Conservation (phyloP, 1,139 yeast genomes). For the Yamadazyma diddensiae region DNA sequence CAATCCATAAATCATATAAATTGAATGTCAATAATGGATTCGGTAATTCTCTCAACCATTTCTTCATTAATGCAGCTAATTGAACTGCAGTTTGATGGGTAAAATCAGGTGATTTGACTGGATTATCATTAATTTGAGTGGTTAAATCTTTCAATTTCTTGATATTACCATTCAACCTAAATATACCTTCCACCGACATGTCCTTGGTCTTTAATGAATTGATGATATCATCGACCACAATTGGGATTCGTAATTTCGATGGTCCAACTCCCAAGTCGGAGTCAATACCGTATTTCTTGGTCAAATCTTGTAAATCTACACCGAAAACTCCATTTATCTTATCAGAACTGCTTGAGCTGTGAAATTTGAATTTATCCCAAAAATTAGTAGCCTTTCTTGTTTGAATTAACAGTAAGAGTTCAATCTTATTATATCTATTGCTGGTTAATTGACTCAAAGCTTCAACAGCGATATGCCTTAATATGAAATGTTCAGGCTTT, state of each 20-base stretch:
- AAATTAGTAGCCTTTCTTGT: slow-evolving; percentile 53
- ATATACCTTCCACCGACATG: slow-evolving; percentile 95
- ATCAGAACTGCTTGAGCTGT: slow-evolving; percentile 22
- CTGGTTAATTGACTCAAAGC: slow-evolving; percentile 47
- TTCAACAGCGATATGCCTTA: slow-evolving; percentile 68
- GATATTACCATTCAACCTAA: slow-evolving; percentile 94
- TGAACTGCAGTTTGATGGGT: slow-evolving; percentile 84
- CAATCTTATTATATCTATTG: slow-evolving; percentile 45
- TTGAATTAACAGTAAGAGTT: slow-evolving; percentile 53
- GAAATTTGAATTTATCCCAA: slow-evolving; percentile 68
- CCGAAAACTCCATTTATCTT: slow-evolving; percentile 64
- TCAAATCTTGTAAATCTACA: slow-evolving; percentile 65
- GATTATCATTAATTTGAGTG: slow-evolving; percentile 70
- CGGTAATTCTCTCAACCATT: slow-evolving; percentile 89
- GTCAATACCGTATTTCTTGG: slow-evolving; percentile 78
- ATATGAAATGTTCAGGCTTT: slow-evolving; percentile 55
- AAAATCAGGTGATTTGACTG: slow-evolving; percentile 70
- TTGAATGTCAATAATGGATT: slow-evolving; percentile 81
- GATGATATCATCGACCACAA: slow-evolving; percentile 81
- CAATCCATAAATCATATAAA: slow-evolving; percentile 78
- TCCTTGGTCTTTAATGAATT: slow-evolving; percentile 86
- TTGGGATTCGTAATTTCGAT: slow-evolving; percentile 73
- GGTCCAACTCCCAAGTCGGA: slow-evolving; percentile 89
- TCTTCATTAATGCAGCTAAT: slow-evolving; percentile 88
- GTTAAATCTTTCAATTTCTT: slow-evolving; percentile 74